A percentile compares a stretch with the other conserved stretches of the same genome.
Conservation (phyloP, 2,329 filamentous ascomycete genomes). For the Beauveria scarabaeidicola region DNA sequence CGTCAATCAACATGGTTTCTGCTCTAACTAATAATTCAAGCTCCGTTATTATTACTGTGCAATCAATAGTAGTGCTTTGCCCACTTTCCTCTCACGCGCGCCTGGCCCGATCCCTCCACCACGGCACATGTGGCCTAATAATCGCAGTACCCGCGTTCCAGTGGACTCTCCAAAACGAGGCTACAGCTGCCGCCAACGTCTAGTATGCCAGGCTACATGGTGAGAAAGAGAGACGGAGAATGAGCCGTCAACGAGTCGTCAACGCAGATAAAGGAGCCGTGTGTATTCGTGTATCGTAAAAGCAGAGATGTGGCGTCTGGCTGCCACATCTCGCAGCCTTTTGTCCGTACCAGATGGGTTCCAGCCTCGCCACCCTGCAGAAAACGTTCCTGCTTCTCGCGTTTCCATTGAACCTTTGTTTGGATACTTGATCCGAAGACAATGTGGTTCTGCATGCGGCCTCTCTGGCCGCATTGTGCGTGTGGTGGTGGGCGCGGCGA, state of each 20-base stretch:
- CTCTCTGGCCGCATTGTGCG: too few relatives aligned
- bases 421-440: too few relatives aligned
- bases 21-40: too few relatives aligned
- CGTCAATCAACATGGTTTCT: not conserved
- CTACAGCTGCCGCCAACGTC: not conserved
- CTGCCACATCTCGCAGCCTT: not conserved
- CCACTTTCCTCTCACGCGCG: not conserved
- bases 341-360: not conserved
- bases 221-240: too few relatives aligned
- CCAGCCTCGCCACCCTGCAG: not conserved
- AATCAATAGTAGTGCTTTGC: not conserved
- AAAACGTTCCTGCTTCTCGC: not conserved
- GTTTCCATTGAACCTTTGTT: too few relatives aligned
- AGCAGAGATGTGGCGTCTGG: not conserved
- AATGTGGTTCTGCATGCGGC: not conserved
- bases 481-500: too few relatives aligned
- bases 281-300: not conserved
- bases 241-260: too few relatives aligned
- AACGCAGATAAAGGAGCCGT: not conserved
- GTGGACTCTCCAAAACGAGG: constrained; percentile 1
- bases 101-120: not conserved
- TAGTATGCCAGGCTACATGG: not conserved
- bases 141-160: not conserved
- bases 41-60: not conserved
- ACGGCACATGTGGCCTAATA: constrained; percentile 1